Evolutionary conservation across 2,329 filamentous ascomycete genomes (phyloP).

Genomic region (Aspergillus sp.): DNA sequence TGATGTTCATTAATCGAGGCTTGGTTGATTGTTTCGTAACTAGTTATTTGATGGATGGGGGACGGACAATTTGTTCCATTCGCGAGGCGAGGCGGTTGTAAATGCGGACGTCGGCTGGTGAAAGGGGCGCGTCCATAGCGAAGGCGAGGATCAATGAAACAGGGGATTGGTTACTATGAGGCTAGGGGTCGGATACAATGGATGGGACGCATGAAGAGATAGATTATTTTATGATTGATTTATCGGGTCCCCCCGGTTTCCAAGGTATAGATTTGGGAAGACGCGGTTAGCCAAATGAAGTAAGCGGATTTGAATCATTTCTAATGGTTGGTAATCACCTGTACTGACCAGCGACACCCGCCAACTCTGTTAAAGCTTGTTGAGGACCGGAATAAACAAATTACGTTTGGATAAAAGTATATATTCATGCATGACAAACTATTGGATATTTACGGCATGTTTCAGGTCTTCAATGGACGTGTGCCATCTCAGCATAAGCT

Average conservation of each 20-base stretch:
- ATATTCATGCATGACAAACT: neutral
- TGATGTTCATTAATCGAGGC: too few relatives aligned
- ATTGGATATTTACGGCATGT: constrained; percentile 26
- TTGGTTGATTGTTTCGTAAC: neutral
- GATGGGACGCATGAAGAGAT: too few relatives aligned
- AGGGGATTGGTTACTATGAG: too few relatives aligned
- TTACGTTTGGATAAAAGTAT: too few relatives aligned
- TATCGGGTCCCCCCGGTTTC: too few relatives aligned
- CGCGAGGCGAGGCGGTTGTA: constrained; percentile 74
- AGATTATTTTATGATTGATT: too few relatives aligned
- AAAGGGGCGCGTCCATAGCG: constrained; percentile 41
- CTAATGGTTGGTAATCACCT: neutral
- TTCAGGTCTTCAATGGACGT: constrained; percentile 47
- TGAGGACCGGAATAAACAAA: too few relatives aligned
- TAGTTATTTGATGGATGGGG: neutral
- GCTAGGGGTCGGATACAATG: too few relatives aligned
- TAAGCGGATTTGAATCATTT: neutral
- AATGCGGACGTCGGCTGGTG: constrained; percentile 63
- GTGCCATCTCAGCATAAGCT: constrained; percentile 35
- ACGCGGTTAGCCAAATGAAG: too few relatives aligned
- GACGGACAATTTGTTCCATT: constrained; percentile 70
- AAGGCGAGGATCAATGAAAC: too few relatives aligned
- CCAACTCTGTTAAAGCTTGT: neutral
- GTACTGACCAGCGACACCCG: neutral
- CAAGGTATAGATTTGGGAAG: too few relatives aligned